phyloP scores from a whole-genome alignment of 2,329 filamentous ascomycete genomes.

The Verticillium klebahnii region DNA sequence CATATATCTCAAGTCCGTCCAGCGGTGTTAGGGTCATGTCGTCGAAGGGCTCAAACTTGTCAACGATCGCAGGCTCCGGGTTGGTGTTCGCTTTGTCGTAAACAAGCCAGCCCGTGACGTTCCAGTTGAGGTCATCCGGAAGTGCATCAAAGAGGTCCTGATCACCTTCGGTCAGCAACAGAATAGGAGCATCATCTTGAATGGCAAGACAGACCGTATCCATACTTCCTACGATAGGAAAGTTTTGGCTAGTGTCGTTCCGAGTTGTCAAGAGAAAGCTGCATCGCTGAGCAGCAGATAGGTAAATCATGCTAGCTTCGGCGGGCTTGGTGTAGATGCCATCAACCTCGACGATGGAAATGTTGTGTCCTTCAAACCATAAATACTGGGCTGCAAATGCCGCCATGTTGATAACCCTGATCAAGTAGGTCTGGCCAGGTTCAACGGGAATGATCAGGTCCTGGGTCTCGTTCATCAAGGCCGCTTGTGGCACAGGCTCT shows the following conservation, averaged over 20 bases:
- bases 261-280: constrained; percentile 60
- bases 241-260: constrained; percentile 58
- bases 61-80: constrained; percentile 48
- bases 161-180: constrained; percentile 29
- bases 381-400: constrained; percentile 65
- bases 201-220: constrained; percentile 47
- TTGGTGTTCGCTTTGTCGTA: constrained; percentile 45
- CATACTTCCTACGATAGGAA: constrained; percentile 65
- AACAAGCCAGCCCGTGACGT: constrained; percentile 60
- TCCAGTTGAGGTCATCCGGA: constrained; percentile 64
- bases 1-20: constrained; percentile 58
- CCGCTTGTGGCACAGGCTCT: constrained; percentile 63
- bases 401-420: constrained; percentile 69
- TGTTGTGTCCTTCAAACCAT: constrained; percentile 63
- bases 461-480: constrained; percentile 67
- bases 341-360: constrained; percentile 69
- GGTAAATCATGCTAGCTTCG: constrained; percentile 59
- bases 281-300: constrained; percentile 63
- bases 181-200: background rate
- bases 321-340: constrained; percentile 62
- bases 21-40: constrained; percentile 67
- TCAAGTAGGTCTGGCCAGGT: constrained; percentile 66
- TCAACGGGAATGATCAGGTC: constrained; percentile 49
- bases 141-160: constrained; percentile 59
- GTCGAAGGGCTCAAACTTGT: constrained; percentile 65